Conservation (phyloP, 176 grass and related monocot genomes). For the Zizania latifolia region DNA sequence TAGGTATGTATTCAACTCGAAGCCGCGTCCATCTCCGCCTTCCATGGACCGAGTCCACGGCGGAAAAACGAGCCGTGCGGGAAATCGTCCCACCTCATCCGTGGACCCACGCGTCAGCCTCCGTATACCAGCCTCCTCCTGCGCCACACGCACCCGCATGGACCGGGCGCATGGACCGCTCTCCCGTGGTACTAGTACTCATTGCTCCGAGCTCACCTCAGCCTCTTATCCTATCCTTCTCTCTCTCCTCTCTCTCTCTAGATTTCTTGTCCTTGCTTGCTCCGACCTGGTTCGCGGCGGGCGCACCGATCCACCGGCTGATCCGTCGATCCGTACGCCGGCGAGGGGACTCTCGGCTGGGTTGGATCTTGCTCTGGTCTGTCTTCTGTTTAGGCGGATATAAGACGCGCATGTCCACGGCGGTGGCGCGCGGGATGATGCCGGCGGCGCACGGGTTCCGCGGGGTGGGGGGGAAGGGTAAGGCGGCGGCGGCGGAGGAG, state of each 20-base stretch:
- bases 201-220: no score
- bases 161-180: constrained; percentile 6
- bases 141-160: background rate
- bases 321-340: background rate
- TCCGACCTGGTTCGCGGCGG: no score
- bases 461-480: constrained; percentile 25
- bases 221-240: constrained; percentile 33
- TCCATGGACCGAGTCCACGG: no score
- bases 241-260: background rate
- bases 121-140: background rate
- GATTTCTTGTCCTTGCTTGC: constrained; percentile 12
- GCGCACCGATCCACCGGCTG: constrained; percentile 15
- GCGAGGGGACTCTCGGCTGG: background rate
- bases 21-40: background rate
- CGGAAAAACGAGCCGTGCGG: no score
- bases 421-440: constrained; percentile 34
- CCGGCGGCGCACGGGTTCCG: constrained; percentile 26
- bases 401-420: constrained; percentile 16
- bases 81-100: no score
- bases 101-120: background rate
- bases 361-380: background rate
- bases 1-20: background rate
- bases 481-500: background rate
- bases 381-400: no score
- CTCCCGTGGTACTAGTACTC: background rate